These are phyloP conservation scores for Tanozyma kutaoensis DNA, from an alignment of 805 yeast species.

Conservation along the genomic window DNA sequence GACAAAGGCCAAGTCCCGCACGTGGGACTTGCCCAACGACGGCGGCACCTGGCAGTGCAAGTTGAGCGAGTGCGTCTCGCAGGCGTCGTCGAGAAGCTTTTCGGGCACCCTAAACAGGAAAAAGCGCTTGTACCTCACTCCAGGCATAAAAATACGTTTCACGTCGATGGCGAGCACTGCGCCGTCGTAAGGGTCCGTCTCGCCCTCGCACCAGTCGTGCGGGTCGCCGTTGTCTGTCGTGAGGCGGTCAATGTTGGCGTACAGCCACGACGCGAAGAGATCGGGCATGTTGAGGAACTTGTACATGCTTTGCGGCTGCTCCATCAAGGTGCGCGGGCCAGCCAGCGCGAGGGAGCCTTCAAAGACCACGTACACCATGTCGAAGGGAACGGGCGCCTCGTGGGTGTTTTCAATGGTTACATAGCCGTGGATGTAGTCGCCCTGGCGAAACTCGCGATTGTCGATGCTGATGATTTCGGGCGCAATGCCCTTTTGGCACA, in stretches of 20 bases:
- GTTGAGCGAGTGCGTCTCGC: constrained; percentile 20
- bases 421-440: constrained; percentile 30
- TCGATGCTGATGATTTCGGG: constrained; percentile 20
- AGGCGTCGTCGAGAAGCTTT: constrained; percentile 24
- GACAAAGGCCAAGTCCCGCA: constrained; percentile 21
- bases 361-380: constrained; percentile 30
- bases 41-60: constrained; percentile 25
- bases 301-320: constrained; percentile 14
- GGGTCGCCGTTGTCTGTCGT: constrained; percentile 19
- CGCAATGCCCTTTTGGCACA: constrained; percentile 24
- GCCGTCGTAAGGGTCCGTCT: constrained; percentile 27
- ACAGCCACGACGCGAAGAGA: constrained; percentile 3
- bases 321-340: constrained; percentile 9
- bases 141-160: constrained; percentile 22
- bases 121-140: constrained; percentile 24
- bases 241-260: constrained; percentile 19
- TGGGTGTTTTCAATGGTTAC: constrained; percentile 22
- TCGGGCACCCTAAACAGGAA: constrained; percentile 29
- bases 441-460: constrained; percentile 21
- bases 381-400: constrained; percentile 21
- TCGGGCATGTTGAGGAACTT: constrained; percentile 20
- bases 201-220: constrained; percentile 30
- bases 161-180: constrained; percentile 21
- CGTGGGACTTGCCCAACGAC: constrained; percentile 17
- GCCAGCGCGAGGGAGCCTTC: constrained; percentile 21